Conservation (phyloP, 371 early-diverging fungal species). For the Coemansia sp. region DNA sequence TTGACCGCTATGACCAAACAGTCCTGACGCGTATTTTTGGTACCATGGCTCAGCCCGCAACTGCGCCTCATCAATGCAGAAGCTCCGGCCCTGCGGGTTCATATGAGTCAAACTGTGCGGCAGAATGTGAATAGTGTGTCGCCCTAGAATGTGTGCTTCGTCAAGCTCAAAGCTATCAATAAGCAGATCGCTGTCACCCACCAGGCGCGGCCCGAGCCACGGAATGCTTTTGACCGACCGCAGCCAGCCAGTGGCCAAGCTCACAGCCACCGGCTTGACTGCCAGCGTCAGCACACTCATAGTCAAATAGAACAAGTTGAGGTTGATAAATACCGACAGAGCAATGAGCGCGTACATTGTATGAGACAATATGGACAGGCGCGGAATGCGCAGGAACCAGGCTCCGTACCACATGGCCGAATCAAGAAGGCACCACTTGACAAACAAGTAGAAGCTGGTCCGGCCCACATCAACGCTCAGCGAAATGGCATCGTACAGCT, state of each 20-base stretch:
- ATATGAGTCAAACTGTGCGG: slow-evolving; percentile 52
- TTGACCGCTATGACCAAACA: slow-evolving; percentile 4
- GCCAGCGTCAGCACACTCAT: slow-evolving; percentile 38
- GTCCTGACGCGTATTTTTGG: slow-evolving; percentile 13
- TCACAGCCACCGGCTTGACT: slow-evolving; percentile 34
- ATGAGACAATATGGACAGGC: slow-evolving; percentile 12
- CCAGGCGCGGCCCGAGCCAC: slow-evolving; percentile 37
- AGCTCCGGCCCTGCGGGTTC: slow-evolving; percentile 38
- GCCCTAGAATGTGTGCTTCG: slow-evolving; percentile 51
- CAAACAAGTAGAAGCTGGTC: slow-evolving; percentile 36
- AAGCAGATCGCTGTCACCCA: slow-evolving; percentile 49
- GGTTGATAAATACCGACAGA: slow-evolving; percentile 31
- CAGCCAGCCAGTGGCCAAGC: slow-evolving; percentile 39
- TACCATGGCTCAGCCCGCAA: slow-evolving; percentile 32
- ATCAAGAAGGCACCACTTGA: slow-evolving; percentile 47
- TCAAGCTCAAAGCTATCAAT: slow-evolving; percentile 45
- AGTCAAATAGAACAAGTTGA: slow-evolving; percentile 48
- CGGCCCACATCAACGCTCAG: slow-evolving; percentile 13
- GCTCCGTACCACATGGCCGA: slow-evolving; percentile 23
- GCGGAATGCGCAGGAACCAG: slow-evolving; percentile 45
- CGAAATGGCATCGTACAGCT: slow-evolving; percentile 31
- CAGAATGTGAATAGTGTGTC: slow-evolving; percentile 51
- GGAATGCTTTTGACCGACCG: slow-evolving; percentile 40
- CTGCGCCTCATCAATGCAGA: slow-evolving; percentile 36
- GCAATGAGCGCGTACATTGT: slow-evolving; percentile 12